phyloP scores from a whole-genome alignment of 2,329 filamentous ascomycete genomes.

The Cladosporium sp. region DNA sequence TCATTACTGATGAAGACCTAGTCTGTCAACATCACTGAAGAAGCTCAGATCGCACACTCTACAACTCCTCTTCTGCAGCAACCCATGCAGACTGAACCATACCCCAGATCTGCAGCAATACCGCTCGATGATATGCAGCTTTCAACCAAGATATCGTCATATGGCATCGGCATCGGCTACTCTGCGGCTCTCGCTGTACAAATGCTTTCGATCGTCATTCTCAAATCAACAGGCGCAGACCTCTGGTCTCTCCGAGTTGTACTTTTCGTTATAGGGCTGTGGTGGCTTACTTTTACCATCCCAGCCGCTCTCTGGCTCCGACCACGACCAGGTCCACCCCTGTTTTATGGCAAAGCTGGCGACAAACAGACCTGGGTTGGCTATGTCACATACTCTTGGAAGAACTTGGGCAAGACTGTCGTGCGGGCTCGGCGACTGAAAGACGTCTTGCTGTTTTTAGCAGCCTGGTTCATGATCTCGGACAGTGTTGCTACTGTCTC shows the following conservation, averaged over 20 bases:
- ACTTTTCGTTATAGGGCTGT: conserved; percentile 78
- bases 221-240: conserved; percentile 67
- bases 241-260: conserved; percentile 83
- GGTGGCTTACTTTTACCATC: conserved; percentile 92
- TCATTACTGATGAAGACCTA: neutral
- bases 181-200: conserved; percentile 81
- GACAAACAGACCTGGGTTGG: conserved; percentile 52
- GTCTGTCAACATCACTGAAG: conserved; percentile 21
- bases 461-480: conserved; percentile 89
- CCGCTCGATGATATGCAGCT: conserved; percentile 64
- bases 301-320: conserved; percentile 84
- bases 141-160: conserved; percentile 86
- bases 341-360: conserved; percentile 29
- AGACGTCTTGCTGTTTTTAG: conserved; percentile 74
- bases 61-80: conserved; percentile 35
- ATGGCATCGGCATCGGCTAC: conserved; percentile 92
- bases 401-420: conserved; percentile 74
- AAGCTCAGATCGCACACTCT: conserved; percentile 30
- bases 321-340: conserved; percentile 79
- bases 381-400: conserved; percentile 83
- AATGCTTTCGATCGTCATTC: conserved; percentile 71
- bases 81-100: conserved; percentile 27
- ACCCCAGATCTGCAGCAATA: conserved; percentile 29
- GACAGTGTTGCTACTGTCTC: conserved; percentile 93
- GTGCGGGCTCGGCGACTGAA: conserved; percentile 67